Evolutionary conservation across 768 basidiomycete genomes (phyloP).

Genomic region (Trametes elegans): DNA sequence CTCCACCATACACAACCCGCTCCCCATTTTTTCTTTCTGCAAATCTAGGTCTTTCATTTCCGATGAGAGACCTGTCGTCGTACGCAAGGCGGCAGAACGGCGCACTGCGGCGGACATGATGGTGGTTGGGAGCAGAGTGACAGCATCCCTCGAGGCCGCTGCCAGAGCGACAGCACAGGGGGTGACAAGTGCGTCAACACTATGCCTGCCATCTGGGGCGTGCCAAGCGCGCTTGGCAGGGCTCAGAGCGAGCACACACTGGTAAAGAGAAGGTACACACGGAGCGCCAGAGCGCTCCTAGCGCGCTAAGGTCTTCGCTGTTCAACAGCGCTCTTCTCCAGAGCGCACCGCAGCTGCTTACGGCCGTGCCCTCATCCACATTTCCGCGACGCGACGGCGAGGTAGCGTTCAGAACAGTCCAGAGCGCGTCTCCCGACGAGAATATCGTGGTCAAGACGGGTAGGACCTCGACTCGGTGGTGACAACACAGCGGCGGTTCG

Average conservation of each 20-base stretch:
- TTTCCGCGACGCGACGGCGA: too few relatives aligned
- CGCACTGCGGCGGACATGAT: not conserved
- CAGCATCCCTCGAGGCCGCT: not conserved
- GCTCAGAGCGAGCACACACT: not conserved
- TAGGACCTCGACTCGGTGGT: too few relatives aligned
- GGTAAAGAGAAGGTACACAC: constrained; percentile 1
- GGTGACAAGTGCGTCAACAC: not conserved
- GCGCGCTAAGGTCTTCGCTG: not conserved
- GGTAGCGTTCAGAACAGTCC: too few relatives aligned
- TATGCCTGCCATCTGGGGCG: not conserved
- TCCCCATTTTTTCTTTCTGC: too few relatives aligned
- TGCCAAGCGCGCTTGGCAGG: constrained; percentile 18
- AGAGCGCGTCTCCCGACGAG: too few relatives aligned
- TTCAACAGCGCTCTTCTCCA: not conserved
- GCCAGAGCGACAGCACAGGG: not conserved
- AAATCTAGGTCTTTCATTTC: too few relatives aligned
- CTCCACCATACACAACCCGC: too few relatives aligned
- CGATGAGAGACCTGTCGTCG: too few relatives aligned
- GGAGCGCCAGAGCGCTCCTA: not conserved
- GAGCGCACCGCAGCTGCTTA: not conserved
- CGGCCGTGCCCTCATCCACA: too few relatives aligned
- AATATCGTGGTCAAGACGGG: too few relatives aligned
- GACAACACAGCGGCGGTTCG: too few relatives aligned
- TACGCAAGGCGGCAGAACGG: too few relatives aligned
- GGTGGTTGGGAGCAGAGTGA: not conserved